A percentile compares a stretch with the other conserved stretches of the same genome.
Evolutionary conservation across 306 rosid species (phyloP).

Genomic region (Trichosanthes cucumerina): DNA sequence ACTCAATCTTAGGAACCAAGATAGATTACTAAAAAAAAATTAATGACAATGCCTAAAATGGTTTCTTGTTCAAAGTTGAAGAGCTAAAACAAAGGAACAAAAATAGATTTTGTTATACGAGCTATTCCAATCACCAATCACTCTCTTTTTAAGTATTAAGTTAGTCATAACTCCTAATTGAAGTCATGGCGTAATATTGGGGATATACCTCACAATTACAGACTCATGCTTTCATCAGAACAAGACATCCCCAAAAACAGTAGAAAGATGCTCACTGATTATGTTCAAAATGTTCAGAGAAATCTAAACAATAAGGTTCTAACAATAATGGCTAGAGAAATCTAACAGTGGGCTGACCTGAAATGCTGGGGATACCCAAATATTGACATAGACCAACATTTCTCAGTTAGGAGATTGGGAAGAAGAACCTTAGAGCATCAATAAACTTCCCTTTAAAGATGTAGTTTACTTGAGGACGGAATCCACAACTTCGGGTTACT

Average conservation of each 20-base stretch:
- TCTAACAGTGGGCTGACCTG: neutral
- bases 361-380: conserved; percentile 5
- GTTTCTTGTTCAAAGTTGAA: no score
- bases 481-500: neutral
- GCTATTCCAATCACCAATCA: neutral
- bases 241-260: neutral
- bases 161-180: neutral
- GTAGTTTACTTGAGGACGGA: neutral
- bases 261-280: neutral
- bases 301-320: neutral
- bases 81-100: no score
- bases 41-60: no score
- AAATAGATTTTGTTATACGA: no score
- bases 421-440: neutral
- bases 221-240: neutral
- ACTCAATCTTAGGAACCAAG: no score
- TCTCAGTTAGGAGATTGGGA: neutral
- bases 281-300: neutral
- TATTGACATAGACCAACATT: conserved; percentile 6
- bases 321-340: neutral
- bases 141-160: neutral
- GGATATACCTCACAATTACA: neutral
- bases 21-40: no score
- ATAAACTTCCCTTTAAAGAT: neutral
- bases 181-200: neutral